phyloP scores from a whole-genome alignment of 257 asterid species.

The Avicennia marina region DNA sequence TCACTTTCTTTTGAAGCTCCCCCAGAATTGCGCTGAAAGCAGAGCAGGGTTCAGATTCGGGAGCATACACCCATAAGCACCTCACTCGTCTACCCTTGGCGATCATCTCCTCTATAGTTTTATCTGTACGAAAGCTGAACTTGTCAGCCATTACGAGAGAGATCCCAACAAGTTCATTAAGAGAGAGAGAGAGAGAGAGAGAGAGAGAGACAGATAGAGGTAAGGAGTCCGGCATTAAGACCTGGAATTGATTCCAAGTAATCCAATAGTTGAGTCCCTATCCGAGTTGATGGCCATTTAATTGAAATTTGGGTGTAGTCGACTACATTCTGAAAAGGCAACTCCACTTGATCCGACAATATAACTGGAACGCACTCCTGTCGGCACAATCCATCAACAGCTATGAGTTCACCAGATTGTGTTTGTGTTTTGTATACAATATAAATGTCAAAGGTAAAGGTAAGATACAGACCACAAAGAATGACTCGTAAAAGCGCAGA shows the following conservation, averaged over 20 bases:
- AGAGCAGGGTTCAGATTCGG: conserved; percentile 74
- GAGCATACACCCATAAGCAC: conserved; percentile 77
- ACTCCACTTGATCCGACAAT: conserved; percentile 80
- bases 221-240: conserved; percentile 14
- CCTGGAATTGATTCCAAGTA: conserved; percentile 91
- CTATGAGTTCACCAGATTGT: conserved; percentile 6
- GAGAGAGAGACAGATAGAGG: no score
- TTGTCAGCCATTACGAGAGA: no score
- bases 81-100: conserved; percentile 27
- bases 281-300: conserved; percentile 83
- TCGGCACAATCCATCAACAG: conserved; percentile 23
- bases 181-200: no score
- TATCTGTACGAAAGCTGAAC: no score
- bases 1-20: conserved; percentile 50
- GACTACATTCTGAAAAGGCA: conserved; percentile 76
- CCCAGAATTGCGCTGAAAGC: conserved; percentile 74
- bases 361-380: conserved; percentile 97
- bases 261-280: conserved; percentile 66
- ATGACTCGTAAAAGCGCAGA: conserved; percentile 94
- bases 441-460: neutral
- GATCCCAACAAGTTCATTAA: no score
- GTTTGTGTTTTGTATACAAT: neutral
- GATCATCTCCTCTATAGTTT: no score
- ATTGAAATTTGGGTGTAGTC: conserved; percentile 81
- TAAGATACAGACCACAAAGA: conserved; percentile 71